Evolutionary conservation across 768 basidiomycete genomes (phyloP), one percentile per base, ranked within the genome.

Genomic region (Suillus alpinus): DNA sequence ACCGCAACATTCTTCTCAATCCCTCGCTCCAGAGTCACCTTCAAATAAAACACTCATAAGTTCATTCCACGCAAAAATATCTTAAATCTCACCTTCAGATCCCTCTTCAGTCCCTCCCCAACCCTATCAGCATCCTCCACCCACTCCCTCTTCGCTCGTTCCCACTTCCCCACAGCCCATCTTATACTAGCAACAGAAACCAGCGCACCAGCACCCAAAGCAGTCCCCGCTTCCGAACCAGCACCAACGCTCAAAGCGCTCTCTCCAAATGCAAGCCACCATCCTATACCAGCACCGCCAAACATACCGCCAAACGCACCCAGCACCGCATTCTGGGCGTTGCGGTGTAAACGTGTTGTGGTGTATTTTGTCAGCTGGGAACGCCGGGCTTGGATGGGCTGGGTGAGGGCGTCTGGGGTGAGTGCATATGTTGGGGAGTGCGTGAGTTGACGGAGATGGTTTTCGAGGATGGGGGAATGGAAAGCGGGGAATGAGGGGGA

Each of bases 131-230:
- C 88, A 68, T 91, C 89, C 57, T 82, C 79, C 83, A 83, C 81
- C 89, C 89, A 93, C 61, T 75, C 76, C 59, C 72, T 75, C 70
- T 88, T 87, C 3, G 85, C 84, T 64, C 78, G 83, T 59, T 91
- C 88, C 88, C 89, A 92, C 61, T 77, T 77, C 13, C 83, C 81
- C 6, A 88, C 77, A 1, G 81, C 82, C 86, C 87, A 89, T 44
- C 88, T 76, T 44, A 89, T 62, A 50, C 84, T 81, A 3, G 73
- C 65, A 6, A 81, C 69, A 0, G 80, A 77, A 20, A 79, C 74
- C 12, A 93, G 69, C 58, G 81, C 76, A 13, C 87, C 88, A 0
- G 83, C 71, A 2, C 87, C 88, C 31, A 86, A 68, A 1, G 86
- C 84, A 2, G 86, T 89, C 41, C 78, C 79, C 7, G 81, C 73